Percentiles rank a stretch among this genome's conserved stretches.
Evolutionary conservation across 2,329 filamentous ascomycete genomes (phyloP).

Genomic region (Xenosphaeropsis pyriputrescens): DNA sequence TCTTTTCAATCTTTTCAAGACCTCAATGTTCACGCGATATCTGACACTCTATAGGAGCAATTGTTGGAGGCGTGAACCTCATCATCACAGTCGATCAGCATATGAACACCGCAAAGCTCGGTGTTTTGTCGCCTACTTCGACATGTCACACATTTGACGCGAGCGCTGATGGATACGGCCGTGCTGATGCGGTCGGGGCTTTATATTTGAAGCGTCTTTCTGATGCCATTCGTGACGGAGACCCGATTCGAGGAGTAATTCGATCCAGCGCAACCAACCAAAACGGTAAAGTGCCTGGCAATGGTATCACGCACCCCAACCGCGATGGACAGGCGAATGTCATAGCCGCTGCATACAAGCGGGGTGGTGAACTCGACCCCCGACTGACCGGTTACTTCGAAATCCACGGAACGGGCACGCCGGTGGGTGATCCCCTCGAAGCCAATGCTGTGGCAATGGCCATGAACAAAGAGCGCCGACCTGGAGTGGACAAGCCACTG

Average conservation of each 20-base stretch:
- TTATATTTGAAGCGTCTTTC: slow-evolving; percentile 42
- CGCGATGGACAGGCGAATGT: slow-evolving; percentile 20
- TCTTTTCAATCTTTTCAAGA: too few species aligned
- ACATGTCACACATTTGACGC: slow-evolving; percentile 42
- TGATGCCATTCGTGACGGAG: slow-evolving; percentile 41
- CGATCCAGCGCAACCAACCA: slow-evolving; percentile 33
- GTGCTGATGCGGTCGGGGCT: slow-evolving; percentile 45
- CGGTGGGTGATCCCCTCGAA: slow-evolving; percentile 6
- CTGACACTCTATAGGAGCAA: too few species aligned
- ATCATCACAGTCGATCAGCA: slow-evolving; percentile 6
- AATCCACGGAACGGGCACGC: slow-evolving; percentile 5
- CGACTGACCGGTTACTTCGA: slow-evolving; percentile 4
- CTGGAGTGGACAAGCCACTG: too few species aligned
- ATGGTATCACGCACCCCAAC: slow-evolving; percentile 40
- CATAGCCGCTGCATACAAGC: slow-evolving; percentile 7
- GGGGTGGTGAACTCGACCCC: slow-evolving; percentile 4
- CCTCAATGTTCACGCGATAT: too few species aligned
- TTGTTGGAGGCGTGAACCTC: slow-evolving; percentile 9
- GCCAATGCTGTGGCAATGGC: slow-evolving; percentile 3
- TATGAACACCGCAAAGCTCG: slow-evolving; percentile 5
- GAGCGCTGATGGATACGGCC: slow-evolving; percentile 47
- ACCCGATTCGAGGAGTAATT: slow-evolving; percentile 40
- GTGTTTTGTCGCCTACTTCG: slow-evolving; percentile 22
- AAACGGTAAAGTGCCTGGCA: slow-evolving; percentile 41
- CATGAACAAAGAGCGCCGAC: neutral